Conservation (phyloP, 805 yeast genomes). For the Hanseniaspora vineae region DNA sequence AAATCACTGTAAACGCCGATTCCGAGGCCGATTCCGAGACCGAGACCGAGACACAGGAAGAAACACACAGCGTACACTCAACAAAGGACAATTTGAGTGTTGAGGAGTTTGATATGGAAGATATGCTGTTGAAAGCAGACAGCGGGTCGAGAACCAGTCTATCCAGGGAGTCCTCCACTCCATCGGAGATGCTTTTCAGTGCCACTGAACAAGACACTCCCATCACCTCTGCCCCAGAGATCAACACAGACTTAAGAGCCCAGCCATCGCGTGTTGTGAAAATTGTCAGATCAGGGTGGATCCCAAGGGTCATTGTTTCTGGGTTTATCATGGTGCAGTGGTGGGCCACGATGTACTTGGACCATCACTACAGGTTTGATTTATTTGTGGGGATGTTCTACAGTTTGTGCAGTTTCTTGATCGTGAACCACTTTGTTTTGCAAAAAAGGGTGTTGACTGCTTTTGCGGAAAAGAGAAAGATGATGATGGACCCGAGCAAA, state of each 20-base stretch:
- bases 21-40: no score
- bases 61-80: no score
- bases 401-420: constrained; percentile 31
- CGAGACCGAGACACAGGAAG: no score
- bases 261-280: no score
- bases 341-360: constrained; percentile 67
- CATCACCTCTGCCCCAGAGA: background rate
- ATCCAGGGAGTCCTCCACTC: no score
- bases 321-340: constrained; percentile 43
- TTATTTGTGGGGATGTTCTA: constrained; percentile 42
- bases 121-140: background rate
- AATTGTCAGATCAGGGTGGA: constrained; percentile 1
- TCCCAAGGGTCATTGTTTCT: constrained; percentile 22
- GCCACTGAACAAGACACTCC: no score
- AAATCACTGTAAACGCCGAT: no score
- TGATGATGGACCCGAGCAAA: constrained; percentile 6
- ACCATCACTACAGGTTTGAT: constrained; percentile 61
- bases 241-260: no score
- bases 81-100: background rate
- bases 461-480: constrained; percentile 4
- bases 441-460: constrained; percentile 22
- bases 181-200: no score
- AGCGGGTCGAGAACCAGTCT: no score
- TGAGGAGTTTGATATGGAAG: constrained; percentile 1
- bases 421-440: constrained; percentile 27